Conservation (phyloP, 441 rosid species). For the Erysimum cheiri region DNA sequence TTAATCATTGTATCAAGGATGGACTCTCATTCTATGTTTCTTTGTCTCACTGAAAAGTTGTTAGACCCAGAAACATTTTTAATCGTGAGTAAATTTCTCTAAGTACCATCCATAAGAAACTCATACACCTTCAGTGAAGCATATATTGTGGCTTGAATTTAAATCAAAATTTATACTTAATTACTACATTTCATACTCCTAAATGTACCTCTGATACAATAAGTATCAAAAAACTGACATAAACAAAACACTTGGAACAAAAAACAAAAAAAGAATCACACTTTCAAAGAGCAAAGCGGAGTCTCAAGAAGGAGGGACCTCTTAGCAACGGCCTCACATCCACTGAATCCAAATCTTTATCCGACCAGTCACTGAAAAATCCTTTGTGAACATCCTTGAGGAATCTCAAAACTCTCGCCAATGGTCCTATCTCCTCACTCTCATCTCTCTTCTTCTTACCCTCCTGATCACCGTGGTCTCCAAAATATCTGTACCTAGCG, state of each 20-base stretch:
- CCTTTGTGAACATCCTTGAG: conserved; percentile 23
- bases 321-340: conserved; percentile 24
- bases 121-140: no score
- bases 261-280: neutral
- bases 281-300: neutral
- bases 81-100: no score
- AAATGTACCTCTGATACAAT: neutral
- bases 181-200: no score
- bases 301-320: neutral
- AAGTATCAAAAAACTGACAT: neutral
- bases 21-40: neutral
- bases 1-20: neutral
- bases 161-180: no score
- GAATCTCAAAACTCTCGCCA: conserved; percentile 8
- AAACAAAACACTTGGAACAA: neutral
- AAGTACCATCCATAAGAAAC: no score
- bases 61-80: neutral
- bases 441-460: conserved; percentile 26
- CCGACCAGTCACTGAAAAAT: conserved; percentile 4
- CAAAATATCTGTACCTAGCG: neutral
- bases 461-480: neutral
- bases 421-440: conserved; percentile 17
- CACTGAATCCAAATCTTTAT: neutral
- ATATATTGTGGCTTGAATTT: no score
- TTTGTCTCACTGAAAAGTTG: neutral